A percentile compares a stretch with the other conserved stretches of the same genome.
Evolutionary conservation across 1,284 basidiomycete species (phyloP).

Genomic region (Cystobasidium sp.): DNA sequence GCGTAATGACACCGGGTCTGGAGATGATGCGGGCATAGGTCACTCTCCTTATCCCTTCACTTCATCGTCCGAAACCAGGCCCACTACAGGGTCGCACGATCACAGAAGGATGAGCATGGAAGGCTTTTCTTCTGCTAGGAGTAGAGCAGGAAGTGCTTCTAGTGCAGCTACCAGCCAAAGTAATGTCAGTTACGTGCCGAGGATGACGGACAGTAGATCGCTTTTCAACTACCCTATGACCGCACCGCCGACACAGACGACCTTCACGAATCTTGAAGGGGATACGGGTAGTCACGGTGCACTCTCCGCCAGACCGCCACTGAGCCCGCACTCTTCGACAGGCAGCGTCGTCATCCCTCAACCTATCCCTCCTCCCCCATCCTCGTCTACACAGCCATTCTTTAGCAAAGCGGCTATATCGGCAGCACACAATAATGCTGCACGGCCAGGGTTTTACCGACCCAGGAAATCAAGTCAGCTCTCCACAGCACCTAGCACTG

Average conservation of each 20-base stretch:
- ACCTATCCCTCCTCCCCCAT: constrained; percentile 33
- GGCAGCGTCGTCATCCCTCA: constrained; percentile 30
- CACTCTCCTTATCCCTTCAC: neutral
- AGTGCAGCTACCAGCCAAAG: constrained; percentile 40
- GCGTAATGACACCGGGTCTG: constrained; percentile 20
- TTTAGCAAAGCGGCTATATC: constrained; percentile 38
- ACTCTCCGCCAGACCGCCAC: neutral
- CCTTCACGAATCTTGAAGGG: constrained; percentile 24
- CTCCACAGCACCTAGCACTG: constrained; percentile 36
- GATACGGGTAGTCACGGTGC: neutral
- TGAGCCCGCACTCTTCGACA: constrained; percentile 17
- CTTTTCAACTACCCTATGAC: constrained; percentile 24
- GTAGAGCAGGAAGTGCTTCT: constrained; percentile 13
- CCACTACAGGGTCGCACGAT: constrained; percentile 4
- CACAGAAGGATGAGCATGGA: constrained; percentile 19
- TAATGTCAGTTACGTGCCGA: constrained; percentile 27
- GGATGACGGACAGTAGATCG: constrained; percentile 26
- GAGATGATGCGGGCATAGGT: constrained; percentile 1
- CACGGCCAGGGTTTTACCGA: constrained; percentile 48
- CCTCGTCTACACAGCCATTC: constrained; percentile 39
- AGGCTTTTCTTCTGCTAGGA: constrained; percentile 24
- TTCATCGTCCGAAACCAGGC: neutral
- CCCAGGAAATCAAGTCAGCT: constrained; percentile 50
- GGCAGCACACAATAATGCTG: constrained; percentile 34
- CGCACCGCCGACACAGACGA: constrained; percentile 44